Evolutionary conservation across 2,329 filamentous ascomycete genomes (phyloP), one percentile per base, ranked within the genome.

Genomic region (Penicillium polonicum): DNA sequence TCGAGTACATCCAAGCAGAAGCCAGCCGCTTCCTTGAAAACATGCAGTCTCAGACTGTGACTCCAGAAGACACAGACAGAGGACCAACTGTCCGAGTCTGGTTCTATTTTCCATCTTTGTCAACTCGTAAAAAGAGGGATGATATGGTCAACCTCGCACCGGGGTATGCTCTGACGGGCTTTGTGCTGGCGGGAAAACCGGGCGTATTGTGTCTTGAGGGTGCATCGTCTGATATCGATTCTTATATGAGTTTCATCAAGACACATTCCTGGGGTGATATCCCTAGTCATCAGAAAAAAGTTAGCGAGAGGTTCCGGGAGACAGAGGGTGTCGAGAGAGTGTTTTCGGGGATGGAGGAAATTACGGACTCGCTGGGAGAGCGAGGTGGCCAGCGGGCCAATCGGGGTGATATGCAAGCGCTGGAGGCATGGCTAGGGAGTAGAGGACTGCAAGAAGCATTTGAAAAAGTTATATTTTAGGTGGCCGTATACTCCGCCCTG

Each of bases 51-150:
- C 36, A 57, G 42, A 21, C 38, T 4, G 48, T 48, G 9, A 9
- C 43, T 2, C n/a, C 50, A 41, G 44, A 52, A 25, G 5, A 54
- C 2, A 42, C 12, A 10, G 52, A 59, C 1, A 65, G 57, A 0
- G 58, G 49, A 0, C 67, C 76, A 0, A 64, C 82, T 0, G 77
- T 83, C 3, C 74, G 84, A 9, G 83, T 82, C 1, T 86, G 84
- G 84, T 86, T 86, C 65, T 86, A 86, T 69, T 85, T 87, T 60
- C 84, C 84, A 0, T 85, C 83, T 1, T 80, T 87, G 53, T 83
- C 80, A 41, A 86, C 84, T 0, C 80, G 84, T 3, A 78, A 79
- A 45, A 87, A 86, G 64, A 77, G 84, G 46, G 78, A 82, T 61
- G 83, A 87, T 61, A 71, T 86, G 42, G 79, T 86, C 44, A 78